Conservation (phyloP, 495 filamentous ascomycete species). For the Lineolata rhizophorae region DNA sequence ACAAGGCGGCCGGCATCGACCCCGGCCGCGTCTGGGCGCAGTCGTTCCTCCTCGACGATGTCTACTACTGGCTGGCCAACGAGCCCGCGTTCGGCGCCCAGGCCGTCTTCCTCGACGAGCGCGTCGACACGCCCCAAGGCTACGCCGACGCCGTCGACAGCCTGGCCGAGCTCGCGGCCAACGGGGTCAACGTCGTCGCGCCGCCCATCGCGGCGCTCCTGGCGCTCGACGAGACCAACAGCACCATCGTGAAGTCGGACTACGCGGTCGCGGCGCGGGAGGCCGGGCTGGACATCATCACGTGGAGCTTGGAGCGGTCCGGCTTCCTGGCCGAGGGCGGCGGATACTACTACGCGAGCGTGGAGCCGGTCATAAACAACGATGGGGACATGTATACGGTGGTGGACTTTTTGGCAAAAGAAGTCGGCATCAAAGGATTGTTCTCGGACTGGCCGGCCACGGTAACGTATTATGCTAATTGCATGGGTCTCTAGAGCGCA, state of each 20-base stretch:
- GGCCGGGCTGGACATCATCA: slow-evolving; percentile 32
- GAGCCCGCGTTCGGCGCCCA: slow-evolving; percentile 33
- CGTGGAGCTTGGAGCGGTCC: slow-evolving; percentile 40
- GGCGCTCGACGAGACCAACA: slow-evolving; percentile 10
- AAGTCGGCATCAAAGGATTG: slow-evolving; percentile 31
- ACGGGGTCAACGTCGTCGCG: slow-evolving; percentile 17
- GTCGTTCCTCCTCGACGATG: slow-evolving; percentile 34
- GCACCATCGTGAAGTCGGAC: slow-evolving; percentile 18
- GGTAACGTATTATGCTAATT: slow-evolving; percentile 40
- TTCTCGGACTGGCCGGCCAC: slow-evolving; percentile 42
- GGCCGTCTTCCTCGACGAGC: slow-evolving; percentile 35
- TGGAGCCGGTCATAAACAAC: slow-evolving; percentile 26
- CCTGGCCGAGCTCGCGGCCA: slow-evolving; percentile 22
- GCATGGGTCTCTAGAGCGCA: slow-evolving; percentile 25
- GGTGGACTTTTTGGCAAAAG: slow-evolving; percentile 30
- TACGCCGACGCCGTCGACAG: slow-evolving; percentile 24
- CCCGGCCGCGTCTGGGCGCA: slow-evolving; percentile 35
- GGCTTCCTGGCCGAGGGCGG: slow-evolving; percentile 26
- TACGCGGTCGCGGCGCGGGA: slow-evolving; percentile 24
- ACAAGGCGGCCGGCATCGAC: slow-evolving; percentile 26
- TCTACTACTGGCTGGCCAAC: slow-evolving; percentile 36
- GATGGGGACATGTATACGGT: slow-evolving; percentile 37
- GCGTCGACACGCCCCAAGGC: slow-evolving; percentile 22
- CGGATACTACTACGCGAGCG: slow-evolving; percentile 32
- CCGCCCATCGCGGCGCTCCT: slow-evolving; percentile 15